Base-by-base conservation (phyloP, 768 basidiomycete genomes). In the Gymnopilus dilepis region DNA sequence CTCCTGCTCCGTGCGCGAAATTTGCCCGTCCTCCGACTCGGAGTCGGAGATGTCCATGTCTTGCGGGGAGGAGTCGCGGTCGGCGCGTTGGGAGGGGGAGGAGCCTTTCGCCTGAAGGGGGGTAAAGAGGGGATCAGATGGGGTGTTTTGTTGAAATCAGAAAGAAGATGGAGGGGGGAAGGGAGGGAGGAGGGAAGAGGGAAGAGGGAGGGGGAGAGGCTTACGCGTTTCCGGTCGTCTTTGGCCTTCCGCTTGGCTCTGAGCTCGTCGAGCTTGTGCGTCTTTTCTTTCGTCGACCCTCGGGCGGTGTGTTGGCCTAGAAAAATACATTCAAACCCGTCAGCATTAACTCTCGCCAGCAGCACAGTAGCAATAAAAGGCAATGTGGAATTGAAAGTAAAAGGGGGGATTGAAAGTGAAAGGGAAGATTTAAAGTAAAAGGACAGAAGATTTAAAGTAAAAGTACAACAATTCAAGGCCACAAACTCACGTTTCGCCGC, bases 231-330 rank as follows among this genome's bases (percentile, higher is more conserved):
- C 75, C 90, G 89, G 74, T 96, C 93, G 65, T 90, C 93, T 76
- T 95, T 96, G 8, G 93, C 94, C 68, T 89, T 92, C 34, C 96
- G 84, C 68, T 82, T 89, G 5, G 90, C 92, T 76, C 91, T 96
- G 26, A 97, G 81, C 72, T 95, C 95, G 62, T 91, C 91, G 8
- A 95, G 81, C 69, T 89, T 91, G 56, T 84, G 82, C 3, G 82
- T 80, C 78, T 94, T 94, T 73, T 94, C 91, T 70, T 90, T 93
- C 0, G 91, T 92, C 2, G 85, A 85, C 6, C 91, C 91, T 51
- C 89, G 84, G 6, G 79, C 78, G 2, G 86, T 82, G 70, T 93
- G 91, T 75, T 91, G 89, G 28, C 93, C 92, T 92, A 67, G n/a
- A 24, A 34, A 59, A 65, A 59, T 60, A 56, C 40, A 24, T 50